phyloP scores from a whole-genome alignment of 345 rosid genomes.

The Durio zibethinus region DNA sequence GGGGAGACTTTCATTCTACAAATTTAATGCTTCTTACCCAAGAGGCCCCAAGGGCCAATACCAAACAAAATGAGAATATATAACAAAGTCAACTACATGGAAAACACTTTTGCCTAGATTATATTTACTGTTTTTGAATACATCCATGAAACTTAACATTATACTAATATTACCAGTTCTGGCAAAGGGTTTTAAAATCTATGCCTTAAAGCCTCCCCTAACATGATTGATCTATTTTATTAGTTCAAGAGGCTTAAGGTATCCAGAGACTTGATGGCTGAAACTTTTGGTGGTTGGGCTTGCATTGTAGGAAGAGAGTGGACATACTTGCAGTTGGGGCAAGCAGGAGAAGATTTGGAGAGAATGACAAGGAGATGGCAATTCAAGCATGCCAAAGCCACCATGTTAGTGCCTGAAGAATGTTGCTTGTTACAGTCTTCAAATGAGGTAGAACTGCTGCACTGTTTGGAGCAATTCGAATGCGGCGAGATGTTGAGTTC shows the following conservation, averaged over 20 bases:
- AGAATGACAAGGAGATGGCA: slow-evolving; percentile 54
- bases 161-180: neutral
- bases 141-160: neutral
- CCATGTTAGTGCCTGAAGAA: slow-evolving; percentile 29
- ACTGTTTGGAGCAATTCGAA: neutral
- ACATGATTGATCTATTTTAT: neutral
- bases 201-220: neutral
- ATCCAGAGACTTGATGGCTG: slow-evolving; percentile 15
- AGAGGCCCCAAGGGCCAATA: neutral
- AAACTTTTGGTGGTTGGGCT: slow-evolving; percentile 17
- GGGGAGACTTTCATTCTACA: slow-evolving; percentile 7
- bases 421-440: slow-evolving; percentile 13
- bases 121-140: neutral
- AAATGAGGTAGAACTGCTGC: neutral
- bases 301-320: slow-evolving; percentile 37
- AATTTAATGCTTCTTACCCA: neutral
- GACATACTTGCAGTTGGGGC: slow-evolving; percentile 56
- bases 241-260: slow-evolving; percentile 44
- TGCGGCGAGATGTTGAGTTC: slow-evolving; percentile 40
- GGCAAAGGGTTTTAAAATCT: neutral
- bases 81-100: neutral
- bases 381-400: slow-evolving; percentile 47
- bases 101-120: neutral
- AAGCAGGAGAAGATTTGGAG: slow-evolving; percentile 44
- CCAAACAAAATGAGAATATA: neutral